Evolutionary conservation across 2,329 filamentous ascomycete species (phyloP).

Genomic region (Aureobasidium zeae): DNA sequence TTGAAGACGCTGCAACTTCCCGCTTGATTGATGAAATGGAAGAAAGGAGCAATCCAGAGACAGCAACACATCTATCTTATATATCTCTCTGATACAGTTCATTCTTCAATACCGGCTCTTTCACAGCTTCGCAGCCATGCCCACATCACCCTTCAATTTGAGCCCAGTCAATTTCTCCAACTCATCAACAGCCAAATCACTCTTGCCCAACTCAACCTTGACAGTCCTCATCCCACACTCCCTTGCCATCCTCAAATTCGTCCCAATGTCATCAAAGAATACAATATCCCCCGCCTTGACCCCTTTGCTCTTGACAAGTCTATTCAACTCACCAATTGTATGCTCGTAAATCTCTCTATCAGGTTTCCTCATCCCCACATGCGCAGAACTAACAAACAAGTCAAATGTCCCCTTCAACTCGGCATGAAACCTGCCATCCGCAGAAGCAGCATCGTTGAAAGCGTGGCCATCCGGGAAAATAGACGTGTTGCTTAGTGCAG

Average conservation of each 20-base stretch:
- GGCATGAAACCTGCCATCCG: constrained; percentile 29
- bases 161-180: constrained; percentile 69
- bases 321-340: constrained; percentile 57
- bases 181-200: constrained; percentile 71
- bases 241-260: constrained; percentile 76
- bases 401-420: constrained; percentile 66
- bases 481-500: constrained; percentile 81
- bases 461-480: constrained; percentile 70
- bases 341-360: constrained; percentile 71
- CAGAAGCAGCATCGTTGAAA: constrained; percentile 45
- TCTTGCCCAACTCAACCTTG: constrained; percentile 70
- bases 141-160: too few species aligned
- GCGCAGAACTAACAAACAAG: constrained; percentile 77
- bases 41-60: too few species aligned
- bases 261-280: constrained; percentile 90
- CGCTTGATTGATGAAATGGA: too few species aligned
- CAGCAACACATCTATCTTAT: too few species aligned
- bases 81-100: too few species aligned
- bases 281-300: constrained; percentile 60
- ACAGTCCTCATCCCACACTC: constrained; percentile 69
- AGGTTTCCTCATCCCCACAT: constrained; percentile 80
- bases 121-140: too few species aligned
- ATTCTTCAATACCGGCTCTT: too few species aligned
- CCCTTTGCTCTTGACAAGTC: constrained; percentile 48
- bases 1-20: too few species aligned